Conservation (phyloP, 305 asterid species). For the Fraxinus greggii region DNA sequence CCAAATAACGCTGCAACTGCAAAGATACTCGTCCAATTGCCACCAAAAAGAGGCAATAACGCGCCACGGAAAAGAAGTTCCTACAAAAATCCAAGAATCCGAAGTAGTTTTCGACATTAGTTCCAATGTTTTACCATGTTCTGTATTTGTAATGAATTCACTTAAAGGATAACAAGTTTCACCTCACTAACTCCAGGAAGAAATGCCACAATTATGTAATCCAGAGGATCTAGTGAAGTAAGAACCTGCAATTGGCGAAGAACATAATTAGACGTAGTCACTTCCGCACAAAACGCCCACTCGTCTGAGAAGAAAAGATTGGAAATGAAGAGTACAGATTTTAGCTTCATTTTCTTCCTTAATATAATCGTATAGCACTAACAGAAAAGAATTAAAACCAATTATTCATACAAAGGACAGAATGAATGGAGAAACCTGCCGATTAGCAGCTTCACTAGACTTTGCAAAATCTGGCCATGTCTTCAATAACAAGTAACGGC, state of each 20-base stretch:
- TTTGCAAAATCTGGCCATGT: constrained; percentile 83
- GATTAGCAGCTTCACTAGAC: constrained; percentile 82
- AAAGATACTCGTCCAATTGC: constrained; percentile 44
- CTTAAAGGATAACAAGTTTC: constrained; percentile 15
- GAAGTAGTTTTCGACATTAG: constrained; percentile 5
- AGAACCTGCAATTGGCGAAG: constrained; percentile 57
- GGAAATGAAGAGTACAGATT: neutral
- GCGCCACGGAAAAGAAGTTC: constrained; percentile 92
- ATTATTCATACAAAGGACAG: constrained; percentile 1
- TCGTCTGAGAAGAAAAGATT: neutral
- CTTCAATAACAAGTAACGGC: constrained; percentile 68
- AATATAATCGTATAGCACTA: neutral
- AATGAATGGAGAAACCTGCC: constrained; percentile 51
- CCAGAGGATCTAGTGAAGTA: constrained; percentile 72
- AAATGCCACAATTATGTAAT: constrained; percentile 74
- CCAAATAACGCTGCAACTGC: constrained; percentile 78
- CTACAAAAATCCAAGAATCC: constrained; percentile 35
- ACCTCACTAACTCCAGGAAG: constrained; percentile 91
- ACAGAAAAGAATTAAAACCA: neutral
- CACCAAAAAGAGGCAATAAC: constrained; percentile 67
- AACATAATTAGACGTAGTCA: neutral
- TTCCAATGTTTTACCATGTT: constrained; percentile 1
- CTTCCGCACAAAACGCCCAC: neutral
- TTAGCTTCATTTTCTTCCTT: neutral
- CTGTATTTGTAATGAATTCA: neutral